These are phyloP conservation scores for Cyberlindnera nakhonratchasimensis DNA, from an alignment of 805 yeast genomes.

Conservation along the genomic window DNA sequence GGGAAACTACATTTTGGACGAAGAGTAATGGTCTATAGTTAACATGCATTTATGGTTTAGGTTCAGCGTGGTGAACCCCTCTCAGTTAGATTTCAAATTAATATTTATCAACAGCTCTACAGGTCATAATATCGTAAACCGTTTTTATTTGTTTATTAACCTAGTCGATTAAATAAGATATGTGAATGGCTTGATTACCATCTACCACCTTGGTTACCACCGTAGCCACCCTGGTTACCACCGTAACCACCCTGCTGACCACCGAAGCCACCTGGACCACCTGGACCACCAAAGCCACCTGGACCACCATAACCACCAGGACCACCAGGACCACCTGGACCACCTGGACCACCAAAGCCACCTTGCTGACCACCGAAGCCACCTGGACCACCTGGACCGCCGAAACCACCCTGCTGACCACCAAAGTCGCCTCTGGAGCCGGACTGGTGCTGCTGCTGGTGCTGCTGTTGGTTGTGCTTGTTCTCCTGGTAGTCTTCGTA, in stretches of 20 bases:
- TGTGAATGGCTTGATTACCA: conserved; percentile 15
- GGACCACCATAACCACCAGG: conserved; percentile 22
- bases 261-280: conserved; percentile 23
- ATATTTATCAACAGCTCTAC: neutral
- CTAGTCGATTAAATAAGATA: neutral
- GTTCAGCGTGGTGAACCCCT: too few species aligned
- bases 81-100: too few species aligned
- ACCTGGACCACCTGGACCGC: conserved; percentile 18
- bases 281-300: conserved; percentile 19
- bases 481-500: conserved; percentile 28
- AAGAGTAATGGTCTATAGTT: conserved; percentile 1
- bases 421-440: conserved; percentile 23
- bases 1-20: conserved; percentile 74
- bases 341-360: conserved; percentile 17
- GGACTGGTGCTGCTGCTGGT: conserved; percentile 21
- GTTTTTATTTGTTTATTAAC: neutral
- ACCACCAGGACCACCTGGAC: conserved; percentile 23
- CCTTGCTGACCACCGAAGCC: conserved; percentile 16
- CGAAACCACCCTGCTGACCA: conserved; percentile 14
- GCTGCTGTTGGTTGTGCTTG: conserved; percentile 8
- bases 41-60: neutral
- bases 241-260: conserved; percentile 20
- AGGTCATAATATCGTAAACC: neutral
- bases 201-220: conserved; percentile 26
- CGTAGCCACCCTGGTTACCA: conserved; percentile 22